phyloP scores from a whole-genome alignment of 1,284 basidiomycete species.

The Leccinum solheimii region DNA sequence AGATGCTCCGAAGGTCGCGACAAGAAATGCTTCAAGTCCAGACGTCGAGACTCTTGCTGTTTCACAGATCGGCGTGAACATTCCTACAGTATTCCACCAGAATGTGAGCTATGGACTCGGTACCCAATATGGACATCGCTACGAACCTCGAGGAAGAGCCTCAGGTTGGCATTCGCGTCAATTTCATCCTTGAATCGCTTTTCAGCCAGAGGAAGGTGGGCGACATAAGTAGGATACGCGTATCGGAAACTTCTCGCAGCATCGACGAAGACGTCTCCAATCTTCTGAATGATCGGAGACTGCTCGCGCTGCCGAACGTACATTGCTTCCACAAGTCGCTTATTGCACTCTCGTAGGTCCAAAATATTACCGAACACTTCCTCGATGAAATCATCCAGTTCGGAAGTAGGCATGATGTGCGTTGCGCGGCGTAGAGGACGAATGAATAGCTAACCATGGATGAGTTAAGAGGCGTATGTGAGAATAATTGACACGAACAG shows the following conservation, averaged over 20 bases:
- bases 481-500: conserved; percentile 41
- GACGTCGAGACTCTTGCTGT: conserved; percentile 70
- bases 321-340: conserved; percentile 80
- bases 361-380: conserved; percentile 88
- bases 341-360: conserved; percentile 81
- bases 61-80: conserved; percentile 60
- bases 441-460: conserved; percentile 64
- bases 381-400: conserved; percentile 80
- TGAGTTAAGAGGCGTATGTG: neutral
- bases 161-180: conserved; percentile 80
- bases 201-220: conserved; percentile 84
- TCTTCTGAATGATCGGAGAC: conserved; percentile 76
- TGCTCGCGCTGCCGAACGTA: conserved; percentile 89
- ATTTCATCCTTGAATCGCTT: conserved; percentile 83
- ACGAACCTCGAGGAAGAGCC: conserved; percentile 82
- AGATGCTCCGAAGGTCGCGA: conserved; percentile 86
- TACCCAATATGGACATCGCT: neutral
- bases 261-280: conserved; percentile 90
- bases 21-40: conserved; percentile 87
- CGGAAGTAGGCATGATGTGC: conserved; percentile 68
- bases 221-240: conserved; percentile 85
- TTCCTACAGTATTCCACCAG: conserved; percentile 37
- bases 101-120: conserved; percentile 9
- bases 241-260: conserved; percentile 87
- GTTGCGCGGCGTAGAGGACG: conserved; percentile 68